Evolutionary conservation across 148 eudicot species (phyloP), one percentile per base, ranked within the genome.

Genomic region (Fagopyrum homotropicum): DNA sequence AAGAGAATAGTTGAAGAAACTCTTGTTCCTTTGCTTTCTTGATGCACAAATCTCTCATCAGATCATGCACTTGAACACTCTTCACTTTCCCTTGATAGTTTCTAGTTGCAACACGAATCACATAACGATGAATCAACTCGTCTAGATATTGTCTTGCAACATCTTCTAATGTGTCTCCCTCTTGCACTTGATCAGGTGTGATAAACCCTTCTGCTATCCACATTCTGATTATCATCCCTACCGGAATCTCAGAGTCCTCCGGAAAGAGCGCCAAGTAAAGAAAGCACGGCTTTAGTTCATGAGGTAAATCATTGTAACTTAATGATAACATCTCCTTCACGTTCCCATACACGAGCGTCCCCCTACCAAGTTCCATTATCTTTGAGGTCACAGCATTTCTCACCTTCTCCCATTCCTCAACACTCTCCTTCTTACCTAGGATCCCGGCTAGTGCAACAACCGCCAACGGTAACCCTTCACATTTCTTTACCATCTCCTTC

Each of bases 181-280:
- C n/a, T 47, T 11, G 35, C 1, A 44, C 14, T 46, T 48, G 9
- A 15, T 45, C 6, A 10, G 80, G 2, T 45, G 50, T 3, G 17
- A 74, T 63, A 51, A 81, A 75, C 6, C 84, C 79, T 48, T 83
- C 84, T 0, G 81, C 83, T 76, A 81, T 75, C 78, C 78, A 76
- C 73, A 73, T 76, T 60, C 81, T 40, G 6, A 19, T 73, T n/a
- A 83, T 44, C 54, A 9, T 8, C n/a, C 74, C 76, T 5, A 48
- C 73, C 7, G 19, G 40, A 19, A 81, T 81, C 72, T 72, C 30
- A 3, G 49, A 52, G 22, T 75, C 82, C 72, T 81, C 74, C 3
- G 76, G 80, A 10, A 81, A 76, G 17, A 76, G 61, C 7, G 76
- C 79, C 69, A 83, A 60, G 72, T 81, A 81, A 15, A 81, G 75